phyloP scores from a whole-genome alignment of 371 early-diverging fungal species.

The Parasitella parasitica region DNA sequence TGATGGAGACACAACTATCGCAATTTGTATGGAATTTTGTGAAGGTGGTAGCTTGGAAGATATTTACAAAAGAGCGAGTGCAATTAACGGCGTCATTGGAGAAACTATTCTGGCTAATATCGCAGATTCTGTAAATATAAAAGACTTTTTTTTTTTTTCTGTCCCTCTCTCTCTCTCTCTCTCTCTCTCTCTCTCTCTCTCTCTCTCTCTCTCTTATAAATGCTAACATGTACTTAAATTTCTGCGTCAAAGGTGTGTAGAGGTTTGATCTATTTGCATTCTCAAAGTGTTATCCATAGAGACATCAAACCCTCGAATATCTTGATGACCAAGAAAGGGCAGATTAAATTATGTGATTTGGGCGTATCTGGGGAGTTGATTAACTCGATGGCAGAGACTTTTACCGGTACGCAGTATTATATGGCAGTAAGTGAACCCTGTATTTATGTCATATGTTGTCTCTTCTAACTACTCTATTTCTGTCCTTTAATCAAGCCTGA shows the following conservation, averaged over 20 bases:
- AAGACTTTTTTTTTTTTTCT: background rate
- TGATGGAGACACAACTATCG: slow-evolving; percentile 79
- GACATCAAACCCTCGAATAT: slow-evolving; percentile 94
- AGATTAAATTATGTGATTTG: slow-evolving; percentile 95
- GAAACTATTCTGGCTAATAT: slow-evolving; percentile 81
- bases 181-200: background rate
- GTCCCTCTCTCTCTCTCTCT: background rate
- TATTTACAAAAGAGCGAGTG: slow-evolving; percentile 72
- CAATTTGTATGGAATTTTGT: slow-evolving; percentile 94
- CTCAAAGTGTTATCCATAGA: slow-evolving; percentile 85
- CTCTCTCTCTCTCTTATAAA: too few relatives aligned
- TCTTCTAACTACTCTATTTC: slow-evolving; percentile 11
- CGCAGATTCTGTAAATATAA: slow-evolving; percentile 63
- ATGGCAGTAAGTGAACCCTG: slow-evolving; percentile 79
- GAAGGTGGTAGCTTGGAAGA: slow-evolving; percentile 83
- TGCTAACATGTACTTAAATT: background rate
- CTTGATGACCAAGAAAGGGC: slow-evolving; percentile 77
- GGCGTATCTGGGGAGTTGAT: slow-evolving; percentile 91
- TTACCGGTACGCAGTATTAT: slow-evolving; percentile 94
- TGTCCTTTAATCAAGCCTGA: too few relatives aligned
- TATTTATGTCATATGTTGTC: background rate
- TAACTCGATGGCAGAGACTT: slow-evolving; percentile 90
- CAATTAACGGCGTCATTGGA: slow-evolving; percentile 64
- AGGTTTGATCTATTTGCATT: slow-evolving; percentile 76
- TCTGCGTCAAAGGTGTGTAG: slow-evolving; percentile 55